Evolutionary conservation across 2,329 filamentous ascomycete species (phyloP).

Genomic region (Ophiostoma sp.): DNA sequence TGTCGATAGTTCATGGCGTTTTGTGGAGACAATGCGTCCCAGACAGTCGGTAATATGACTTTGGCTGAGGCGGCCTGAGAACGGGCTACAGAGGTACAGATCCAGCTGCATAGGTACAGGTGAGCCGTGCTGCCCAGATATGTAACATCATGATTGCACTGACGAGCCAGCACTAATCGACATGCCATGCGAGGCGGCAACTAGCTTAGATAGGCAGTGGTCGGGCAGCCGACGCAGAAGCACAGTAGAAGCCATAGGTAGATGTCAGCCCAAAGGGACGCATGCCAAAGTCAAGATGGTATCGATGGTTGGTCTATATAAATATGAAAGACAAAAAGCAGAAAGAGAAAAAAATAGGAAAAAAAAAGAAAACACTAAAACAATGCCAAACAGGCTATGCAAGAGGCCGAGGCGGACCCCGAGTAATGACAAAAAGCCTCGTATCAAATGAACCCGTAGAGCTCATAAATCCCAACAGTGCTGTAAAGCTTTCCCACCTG

Average conservation of each 20-base stretch:
- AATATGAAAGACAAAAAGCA: neutral
- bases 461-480: neutral
- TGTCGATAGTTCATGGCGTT: slow-evolving; percentile 2
- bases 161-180: neutral
- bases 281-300: neutral
- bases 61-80: neutral
- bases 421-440: neutral
- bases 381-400: slow-evolving; percentile 5
- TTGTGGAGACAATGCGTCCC: neutral
- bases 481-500: slow-evolving; percentile 12
- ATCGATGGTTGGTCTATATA: neutral
- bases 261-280: neutral
- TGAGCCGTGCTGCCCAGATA: neutral
- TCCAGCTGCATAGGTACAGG: neutral
- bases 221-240: neutral
- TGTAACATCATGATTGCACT: neutral
- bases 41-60: neutral
- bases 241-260: neutral
- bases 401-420: neutral
- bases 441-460: neutral
- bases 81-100: neutral
- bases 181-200: neutral
- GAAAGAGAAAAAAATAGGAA: neutral
- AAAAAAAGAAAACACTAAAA: neutral
- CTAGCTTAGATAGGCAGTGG: neutral